Conservation (phyloP, 495 filamentous ascomycete genomes). For the Podospora bellae-mahoneyi region DNA sequence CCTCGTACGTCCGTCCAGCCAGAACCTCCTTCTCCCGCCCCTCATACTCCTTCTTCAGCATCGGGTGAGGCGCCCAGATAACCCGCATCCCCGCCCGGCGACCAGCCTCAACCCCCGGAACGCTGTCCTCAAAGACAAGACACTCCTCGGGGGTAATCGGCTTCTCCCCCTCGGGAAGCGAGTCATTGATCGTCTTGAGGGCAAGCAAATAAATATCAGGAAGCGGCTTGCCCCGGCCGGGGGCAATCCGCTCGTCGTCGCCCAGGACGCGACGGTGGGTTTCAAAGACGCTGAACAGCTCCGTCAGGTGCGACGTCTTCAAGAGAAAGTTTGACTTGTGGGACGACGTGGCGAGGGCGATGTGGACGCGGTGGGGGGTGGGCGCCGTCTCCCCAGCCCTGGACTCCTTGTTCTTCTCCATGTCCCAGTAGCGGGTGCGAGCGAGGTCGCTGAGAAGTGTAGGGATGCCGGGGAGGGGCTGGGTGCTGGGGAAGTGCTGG, state of each 20-base stretch:
- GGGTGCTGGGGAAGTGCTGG: slow-evolving; percentile 65
- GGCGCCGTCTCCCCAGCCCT: slow-evolving; percentile 11
- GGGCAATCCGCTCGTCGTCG: slow-evolving; percentile 77
- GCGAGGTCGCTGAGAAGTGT: slow-evolving; percentile 59
- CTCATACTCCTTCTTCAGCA: slow-evolving; percentile 67
- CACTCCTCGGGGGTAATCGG: slow-evolving; percentile 82
- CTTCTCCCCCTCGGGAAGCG: slow-evolving; percentile 58
- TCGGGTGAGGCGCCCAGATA: slow-evolving; percentile 86
- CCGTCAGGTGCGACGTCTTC: slow-evolving; percentile 71
- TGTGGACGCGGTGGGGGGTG: slow-evolving; percentile 56
- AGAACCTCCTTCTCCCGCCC: slow-evolving; percentile 80
- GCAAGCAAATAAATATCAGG: slow-evolving; percentile 95
- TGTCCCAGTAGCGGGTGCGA: slow-evolving; percentile 44
- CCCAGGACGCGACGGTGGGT: slow-evolving; percentile 68
- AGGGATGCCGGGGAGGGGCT: slow-evolving; percentile 75
- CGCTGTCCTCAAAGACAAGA: slow-evolving; percentile 93
- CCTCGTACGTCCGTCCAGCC: slow-evolving; percentile 73
- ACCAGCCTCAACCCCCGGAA: slow-evolving; percentile 88
- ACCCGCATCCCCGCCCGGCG: slow-evolving; percentile 93
- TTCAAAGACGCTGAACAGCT: slow-evolving; percentile 73
- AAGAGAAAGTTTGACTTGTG: slow-evolving; percentile 66
- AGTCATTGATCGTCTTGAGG: slow-evolving; percentile 76
- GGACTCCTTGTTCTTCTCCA: slow-evolving; percentile 16
- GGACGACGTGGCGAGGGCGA: slow-evolving; percentile 84
- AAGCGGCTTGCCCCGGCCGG: slow-evolving; percentile 82